Conservation (phyloP, 257 asterid species). For the Rubia yunnanensis region DNA sequence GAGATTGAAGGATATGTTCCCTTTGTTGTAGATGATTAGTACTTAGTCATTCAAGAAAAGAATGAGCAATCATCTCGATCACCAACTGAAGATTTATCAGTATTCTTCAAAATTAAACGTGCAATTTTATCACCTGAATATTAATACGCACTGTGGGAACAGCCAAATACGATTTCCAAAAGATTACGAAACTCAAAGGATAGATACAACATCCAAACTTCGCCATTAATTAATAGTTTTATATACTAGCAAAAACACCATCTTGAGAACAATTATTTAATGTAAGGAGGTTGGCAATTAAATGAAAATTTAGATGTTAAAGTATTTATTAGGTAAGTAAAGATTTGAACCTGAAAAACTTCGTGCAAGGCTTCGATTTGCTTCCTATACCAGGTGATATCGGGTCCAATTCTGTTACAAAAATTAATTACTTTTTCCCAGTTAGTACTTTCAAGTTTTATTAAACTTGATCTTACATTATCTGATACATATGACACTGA, state of each 20-base stretch:
- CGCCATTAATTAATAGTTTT: not conserved
- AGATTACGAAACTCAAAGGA: not conserved
- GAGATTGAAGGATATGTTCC: not conserved
- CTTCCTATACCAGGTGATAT: conserved; percentile 95
- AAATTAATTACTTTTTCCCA: conserved; percentile 67
- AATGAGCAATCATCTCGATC: not conserved
- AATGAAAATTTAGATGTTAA: conserved; percentile 8
- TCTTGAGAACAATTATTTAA: not conserved
- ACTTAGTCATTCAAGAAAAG: not conserved
- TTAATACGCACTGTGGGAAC: not conserved
- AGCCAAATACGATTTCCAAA: too few relatives aligned
- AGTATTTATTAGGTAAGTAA: conserved; percentile 37
- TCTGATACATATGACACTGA: conserved; percentile 6
- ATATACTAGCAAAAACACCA: not conserved
- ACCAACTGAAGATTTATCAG: not conserved
- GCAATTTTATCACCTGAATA: not conserved
- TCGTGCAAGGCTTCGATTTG: conserved; percentile 99
- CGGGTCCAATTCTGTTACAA: conserved; percentile 90
- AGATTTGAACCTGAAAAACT: conserved; percentile 98
- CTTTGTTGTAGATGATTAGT: not conserved
- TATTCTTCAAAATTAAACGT: not conserved
- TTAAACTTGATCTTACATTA: conserved; percentile 20
- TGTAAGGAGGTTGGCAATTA: not conserved
- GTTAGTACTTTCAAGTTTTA: conserved; percentile 36
- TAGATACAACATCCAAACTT: not conserved